Conservation (phyloP, 73 alveolate species). For the Tetrahymena borealis region DNA sequence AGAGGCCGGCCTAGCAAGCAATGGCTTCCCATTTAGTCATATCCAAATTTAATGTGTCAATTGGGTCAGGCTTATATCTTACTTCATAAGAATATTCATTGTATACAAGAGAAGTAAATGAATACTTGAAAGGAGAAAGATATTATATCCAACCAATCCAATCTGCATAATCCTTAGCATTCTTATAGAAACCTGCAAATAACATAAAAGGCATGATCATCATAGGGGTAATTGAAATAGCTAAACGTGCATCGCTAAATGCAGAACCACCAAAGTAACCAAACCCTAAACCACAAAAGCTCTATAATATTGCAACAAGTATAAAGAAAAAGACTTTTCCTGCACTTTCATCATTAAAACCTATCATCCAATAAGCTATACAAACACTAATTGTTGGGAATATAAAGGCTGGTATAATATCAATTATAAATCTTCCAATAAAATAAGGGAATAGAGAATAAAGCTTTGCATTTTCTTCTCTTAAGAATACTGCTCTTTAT, state of each 20-base stretch:
- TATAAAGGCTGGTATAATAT: neutral
- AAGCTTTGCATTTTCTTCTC: conserved; percentile 13
- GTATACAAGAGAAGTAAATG: neutral
- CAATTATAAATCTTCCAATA: neutral
- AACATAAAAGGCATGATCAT: neutral
- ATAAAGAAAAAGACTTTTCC: neutral
- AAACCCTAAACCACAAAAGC: neutral
- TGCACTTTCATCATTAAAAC: neutral
- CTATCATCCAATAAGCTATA: conserved; percentile 7
- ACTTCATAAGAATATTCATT: neutral
- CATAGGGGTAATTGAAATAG: conserved; percentile 10
- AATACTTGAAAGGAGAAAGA: conserved; percentile 5
- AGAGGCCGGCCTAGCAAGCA: no score
- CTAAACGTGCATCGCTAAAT: neutral
- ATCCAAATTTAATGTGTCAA: neutral
- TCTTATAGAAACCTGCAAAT: neutral
- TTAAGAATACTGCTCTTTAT: neutral
- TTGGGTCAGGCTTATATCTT: neutral
- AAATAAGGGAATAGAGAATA: conserved; percentile 1
- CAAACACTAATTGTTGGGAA: neutral
- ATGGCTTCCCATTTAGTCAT: neutral
- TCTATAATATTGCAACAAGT: neutral
- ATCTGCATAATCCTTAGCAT: neutral
- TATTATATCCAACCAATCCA: conserved; percentile 20
- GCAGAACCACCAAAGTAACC: neutral